Percentiles rank a stretch among this genome's conserved stretches.
Evolutionary conservation across 2,329 filamentous ascomycete species (phyloP).

Genomic region (Aspergillus pseudoglaucus): DNA sequence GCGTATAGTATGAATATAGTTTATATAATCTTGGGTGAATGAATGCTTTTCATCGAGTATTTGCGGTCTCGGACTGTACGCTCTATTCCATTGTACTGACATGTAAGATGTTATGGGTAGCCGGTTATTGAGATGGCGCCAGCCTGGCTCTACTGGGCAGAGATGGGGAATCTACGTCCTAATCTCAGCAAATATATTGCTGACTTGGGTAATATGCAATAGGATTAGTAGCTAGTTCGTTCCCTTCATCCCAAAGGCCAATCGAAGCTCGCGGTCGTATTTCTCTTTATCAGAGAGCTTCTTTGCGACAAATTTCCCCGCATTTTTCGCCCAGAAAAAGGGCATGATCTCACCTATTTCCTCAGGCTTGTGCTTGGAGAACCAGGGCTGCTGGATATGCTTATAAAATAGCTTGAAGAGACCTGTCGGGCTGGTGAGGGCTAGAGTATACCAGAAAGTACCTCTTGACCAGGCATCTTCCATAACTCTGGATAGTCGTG

Average conservation of each 20-base stretch:
- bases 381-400: conserved; percentile 14
- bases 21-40: conserved; percentile 14
- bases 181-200: too few relatives aligned
- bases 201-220: too few relatives aligned
- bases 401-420: conserved; percentile 20
- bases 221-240: not conserved
- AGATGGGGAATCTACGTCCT: too few relatives aligned
- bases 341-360: not conserved
- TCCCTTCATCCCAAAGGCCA: conserved; percentile 7
- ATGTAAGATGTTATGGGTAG: too few relatives aligned
- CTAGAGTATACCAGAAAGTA: conserved; percentile 22
- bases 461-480: conserved; percentile 12
- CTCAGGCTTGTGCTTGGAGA: not conserved
- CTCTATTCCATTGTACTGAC: too few relatives aligned
- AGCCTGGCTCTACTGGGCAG: not conserved
- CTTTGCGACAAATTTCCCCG: conserved; percentile 9
- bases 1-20: conserved; percentile 13
- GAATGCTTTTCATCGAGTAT: conserved; percentile 4
- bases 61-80: not conserved
- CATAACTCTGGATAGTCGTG: not conserved
- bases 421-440: conserved; percentile 16
- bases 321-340: conserved; percentile 3
- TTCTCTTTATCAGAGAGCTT: conserved; percentile 16
- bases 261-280: conserved; percentile 11
- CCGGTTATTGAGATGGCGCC: too few relatives aligned